phyloP scores from a whole-genome alignment of 2,329 filamentous ascomycete genomes.

The Waltergamsia citrina region DNA sequence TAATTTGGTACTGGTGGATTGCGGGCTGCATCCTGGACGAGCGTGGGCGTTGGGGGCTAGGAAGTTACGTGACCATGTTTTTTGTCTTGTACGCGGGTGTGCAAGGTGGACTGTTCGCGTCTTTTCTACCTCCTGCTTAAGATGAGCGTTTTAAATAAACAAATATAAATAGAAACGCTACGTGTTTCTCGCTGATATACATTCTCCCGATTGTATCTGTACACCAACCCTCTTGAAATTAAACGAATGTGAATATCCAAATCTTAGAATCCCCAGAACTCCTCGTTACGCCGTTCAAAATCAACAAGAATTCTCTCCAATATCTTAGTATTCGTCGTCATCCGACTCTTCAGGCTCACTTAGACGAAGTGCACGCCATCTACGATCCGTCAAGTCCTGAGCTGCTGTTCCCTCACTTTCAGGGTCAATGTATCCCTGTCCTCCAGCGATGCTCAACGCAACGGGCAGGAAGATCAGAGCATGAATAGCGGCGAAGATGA shows the following conservation, averaged over 20 bases:
- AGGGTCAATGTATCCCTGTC: constrained; percentile 78
- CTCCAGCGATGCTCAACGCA: constrained; percentile 74
- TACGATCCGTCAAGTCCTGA: constrained; percentile 72
- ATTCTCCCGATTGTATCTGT: neutral
- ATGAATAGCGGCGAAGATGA: constrained; percentile 80
- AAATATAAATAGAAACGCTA: neutral
- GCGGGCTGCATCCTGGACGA: constrained; percentile 35
- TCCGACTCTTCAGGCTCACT: constrained; percentile 71
- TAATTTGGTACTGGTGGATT: constrained; percentile 81
- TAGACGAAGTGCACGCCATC: constrained; percentile 68
- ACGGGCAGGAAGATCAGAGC: constrained; percentile 89
- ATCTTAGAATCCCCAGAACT: too few relatives aligned
- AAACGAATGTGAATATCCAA: too few relatives aligned
- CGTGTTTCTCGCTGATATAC: too few relatives aligned
- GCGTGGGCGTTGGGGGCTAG: constrained; percentile 14
- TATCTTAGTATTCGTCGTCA: constrained; percentile 38
- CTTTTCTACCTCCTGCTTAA: constrained; percentile 67
- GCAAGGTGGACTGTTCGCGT: constrained; percentile 77
- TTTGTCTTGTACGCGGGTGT: constrained; percentile 77
- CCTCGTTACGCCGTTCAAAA: too few relatives aligned
- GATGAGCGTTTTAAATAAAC: neutral
- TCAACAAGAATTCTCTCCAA: neutral
- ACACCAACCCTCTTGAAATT: too few relatives aligned
- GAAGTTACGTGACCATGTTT: constrained; percentile 43
- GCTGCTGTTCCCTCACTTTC: constrained; percentile 83